Base-by-base conservation (phyloP, 768 basidiomycete species). In the Gloeopeniophorella convolvens region DNA sequence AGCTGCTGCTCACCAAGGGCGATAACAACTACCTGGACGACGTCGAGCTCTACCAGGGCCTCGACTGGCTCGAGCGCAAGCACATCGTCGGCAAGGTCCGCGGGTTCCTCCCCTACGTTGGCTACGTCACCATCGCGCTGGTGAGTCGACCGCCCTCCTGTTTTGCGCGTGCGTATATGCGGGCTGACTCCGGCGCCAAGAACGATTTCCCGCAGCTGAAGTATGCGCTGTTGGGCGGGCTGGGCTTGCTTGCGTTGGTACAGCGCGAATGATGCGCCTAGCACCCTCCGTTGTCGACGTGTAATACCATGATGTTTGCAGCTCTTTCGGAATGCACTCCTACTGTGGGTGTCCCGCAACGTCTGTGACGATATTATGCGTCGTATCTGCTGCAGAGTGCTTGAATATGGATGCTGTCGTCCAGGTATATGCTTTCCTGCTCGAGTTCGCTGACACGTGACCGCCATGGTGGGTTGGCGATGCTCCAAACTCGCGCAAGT, bases 51-150 rank as follows among this genome's bases (percentile, higher is more conserved):
- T n/a, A n/a, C n/a, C n/a, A n/a, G n/a, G n/a, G n/a, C 68, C 97
- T 3, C 86, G 92, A 63, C 48, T 94, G 89, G 79, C 68, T 99
- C 6, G 88, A 94, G 64, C 72, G 83, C 54, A 81, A 82, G 64
- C 90, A 95, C 63, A 86, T 97, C 34, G 76, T 95, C 39, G 91
- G 90, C 40, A 96, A 95, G 72, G 93, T 97, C 55, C 72, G 85
- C 71, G 93, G 91, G 10, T 96, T 95, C 71, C 59, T 96, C 60
- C 94, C 94, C 1, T 95, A 91, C 60, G 78, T 96, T 39, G 94
- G 94, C 58, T 98, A 98, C 63, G 86, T 94, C 21, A 95, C 94
- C 13, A 98, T 96, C 53, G 86, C 89, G 2, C 89, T 96, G 89
- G 93, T 93, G 53, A 58, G 83, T 65, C n/a, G n/a, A n/a, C n/a